These are phyloP conservation scores for Epichloe brachyelytri DNA, from an alignment of 2,329 filamentous ascomycete genomes.

Conservation along the genomic window DNA sequence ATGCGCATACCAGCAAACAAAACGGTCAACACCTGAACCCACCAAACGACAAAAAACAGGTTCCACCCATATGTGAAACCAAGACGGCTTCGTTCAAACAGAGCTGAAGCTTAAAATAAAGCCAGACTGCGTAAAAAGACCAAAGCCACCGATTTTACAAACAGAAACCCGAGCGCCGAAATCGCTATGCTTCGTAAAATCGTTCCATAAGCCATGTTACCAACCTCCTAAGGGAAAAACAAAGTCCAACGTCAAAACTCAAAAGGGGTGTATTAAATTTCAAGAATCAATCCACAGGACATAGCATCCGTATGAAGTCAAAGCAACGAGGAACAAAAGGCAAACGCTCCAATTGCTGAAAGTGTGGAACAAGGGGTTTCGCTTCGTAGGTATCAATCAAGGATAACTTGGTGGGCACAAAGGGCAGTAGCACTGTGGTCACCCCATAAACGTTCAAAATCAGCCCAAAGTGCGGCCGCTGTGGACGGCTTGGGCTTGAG, in stretches of 20 bases:
- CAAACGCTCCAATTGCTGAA: background rate
- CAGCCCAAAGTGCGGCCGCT: constrained; percentile 39
- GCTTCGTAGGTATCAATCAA: background rate
- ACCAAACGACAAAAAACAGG: background rate
- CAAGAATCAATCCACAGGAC: background rate
- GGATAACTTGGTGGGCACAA: constrained; percentile 1
- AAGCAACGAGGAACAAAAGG: background rate
- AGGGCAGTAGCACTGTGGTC: background rate
- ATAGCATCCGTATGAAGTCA: background rate
- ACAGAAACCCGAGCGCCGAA: constrained; percentile 18
- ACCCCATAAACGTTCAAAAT: constrained; percentile 1
- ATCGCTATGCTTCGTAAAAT: constrained; percentile 28
- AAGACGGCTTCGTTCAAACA: background rate
- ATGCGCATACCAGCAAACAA: no score
- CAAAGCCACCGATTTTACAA: background rate
- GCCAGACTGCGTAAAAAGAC: background rate
- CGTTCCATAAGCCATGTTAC: constrained; percentile 9
- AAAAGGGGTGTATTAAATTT: background rate
- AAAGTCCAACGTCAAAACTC: background rate
- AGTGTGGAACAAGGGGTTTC: background rate
- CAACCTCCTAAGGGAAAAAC: constrained; percentile 8
- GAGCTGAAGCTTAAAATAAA: background rate
- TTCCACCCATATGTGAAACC: background rate
- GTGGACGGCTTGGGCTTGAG: constrained; percentile 34
- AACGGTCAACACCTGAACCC: no score